phyloP scores from a whole-genome alignment of 192 early-diverging fungal genomes.

The Chytriomyces hyalinus region DNA sequence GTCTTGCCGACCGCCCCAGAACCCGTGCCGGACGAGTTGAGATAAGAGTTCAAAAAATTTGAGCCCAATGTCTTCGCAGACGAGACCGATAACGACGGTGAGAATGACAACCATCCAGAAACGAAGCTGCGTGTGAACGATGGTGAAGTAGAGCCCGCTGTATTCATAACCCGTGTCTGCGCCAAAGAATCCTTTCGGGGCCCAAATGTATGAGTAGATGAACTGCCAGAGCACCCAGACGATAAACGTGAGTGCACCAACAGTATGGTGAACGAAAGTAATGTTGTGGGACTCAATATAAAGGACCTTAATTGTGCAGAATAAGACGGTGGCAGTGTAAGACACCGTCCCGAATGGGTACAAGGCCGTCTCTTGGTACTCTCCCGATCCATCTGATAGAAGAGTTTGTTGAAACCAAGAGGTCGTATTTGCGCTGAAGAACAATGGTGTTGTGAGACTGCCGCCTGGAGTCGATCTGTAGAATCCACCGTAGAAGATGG shows the following conservation, averaged over 20 bases:
- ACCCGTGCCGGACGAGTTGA: neutral
- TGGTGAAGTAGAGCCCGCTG: slow-evolving; percentile 13
- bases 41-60: slow-evolving; percentile 7
- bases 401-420: slow-evolving; percentile 6
- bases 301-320: slow-evolving; percentile 28
- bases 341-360: slow-evolving; percentile 18
- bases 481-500: slow-evolving; percentile 22
- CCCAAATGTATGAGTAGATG: slow-evolving; percentile 22
- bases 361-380: slow-evolving; percentile 6
- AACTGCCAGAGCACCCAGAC: slow-evolving; percentile 3
- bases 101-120: slow-evolving; percentile 17
- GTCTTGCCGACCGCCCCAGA: neutral
- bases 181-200: slow-evolving; percentile 1
- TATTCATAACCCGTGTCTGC: slow-evolving; percentile 18
- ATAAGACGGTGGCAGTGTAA: slow-evolving; percentile 22
- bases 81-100: slow-evolving; percentile 5
- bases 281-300: slow-evolving; percentile 23
- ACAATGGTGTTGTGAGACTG: neutral
- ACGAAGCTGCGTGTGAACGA: slow-evolving; percentile 4
- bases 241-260: neutral
- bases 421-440: neutral
- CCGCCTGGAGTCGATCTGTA: neutral
- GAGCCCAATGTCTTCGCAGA: slow-evolving; percentile 10
- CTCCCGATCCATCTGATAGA: slow-evolving; percentile 6
- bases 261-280: slow-evolving; percentile 1